phyloP scores from a whole-genome alignment of 768 basidiomycete species.

The Lentinus brumalis region DNA sequence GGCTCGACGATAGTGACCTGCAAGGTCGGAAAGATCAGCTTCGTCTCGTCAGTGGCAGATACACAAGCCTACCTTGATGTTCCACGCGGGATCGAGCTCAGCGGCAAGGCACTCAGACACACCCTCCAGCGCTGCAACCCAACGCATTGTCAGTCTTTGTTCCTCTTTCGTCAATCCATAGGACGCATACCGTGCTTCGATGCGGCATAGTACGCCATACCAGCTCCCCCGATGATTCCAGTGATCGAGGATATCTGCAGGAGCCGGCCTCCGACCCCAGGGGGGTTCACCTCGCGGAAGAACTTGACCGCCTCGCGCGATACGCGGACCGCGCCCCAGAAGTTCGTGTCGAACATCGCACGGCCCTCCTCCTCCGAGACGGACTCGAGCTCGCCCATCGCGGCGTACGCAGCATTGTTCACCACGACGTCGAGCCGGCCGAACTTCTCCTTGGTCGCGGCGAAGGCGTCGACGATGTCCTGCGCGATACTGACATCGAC shows the following conservation, averaged over 20 bases:
- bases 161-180: neutral
- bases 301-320: constrained; percentile 30
- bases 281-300: constrained; percentile 31
- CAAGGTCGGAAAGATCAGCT: neutral
- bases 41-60: too few relatives aligned
- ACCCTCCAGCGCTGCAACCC: constrained; percentile 10
- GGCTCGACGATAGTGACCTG: constrained; percentile 18
- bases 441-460: constrained; percentile 26
- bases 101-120: constrained; percentile 1
- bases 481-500: constrained; percentile 32
- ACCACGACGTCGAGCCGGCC: constrained; percentile 36
- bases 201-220: constrained; percentile 8
- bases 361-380: constrained; percentile 30
- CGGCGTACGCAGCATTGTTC: constrained; percentile 36
- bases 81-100: constrained; percentile 20
- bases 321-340: constrained; percentile 33
- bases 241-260: constrained; percentile 11
- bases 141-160: neutral
- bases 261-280: constrained; percentile 12
- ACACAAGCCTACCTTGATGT: constrained; percentile 16
- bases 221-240: neutral
- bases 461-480: constrained; percentile 24
- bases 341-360: constrained; percentile 34
- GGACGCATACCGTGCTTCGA: constrained; percentile 8
- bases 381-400: constrained; percentile 30